Evolutionary conservation across 176 grass and related monocot species (phyloP), one percentile per base, ranked within the genome.

Genomic region (Sorghum bicolor): DNA sequence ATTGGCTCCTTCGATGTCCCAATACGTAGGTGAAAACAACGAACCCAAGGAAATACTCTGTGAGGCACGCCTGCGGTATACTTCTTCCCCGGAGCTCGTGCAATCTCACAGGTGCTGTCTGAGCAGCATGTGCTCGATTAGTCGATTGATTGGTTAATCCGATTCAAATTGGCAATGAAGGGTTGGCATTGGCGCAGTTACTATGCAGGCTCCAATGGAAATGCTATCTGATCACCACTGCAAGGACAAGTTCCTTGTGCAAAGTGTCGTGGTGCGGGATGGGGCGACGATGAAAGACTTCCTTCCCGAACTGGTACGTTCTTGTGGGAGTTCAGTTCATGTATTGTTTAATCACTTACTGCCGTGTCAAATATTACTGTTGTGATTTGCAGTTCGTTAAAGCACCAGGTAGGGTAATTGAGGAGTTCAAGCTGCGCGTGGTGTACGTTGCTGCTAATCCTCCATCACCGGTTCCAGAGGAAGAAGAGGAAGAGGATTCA

Each of bases 171-270:
- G 63, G 22, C 19, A 43, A 14, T 84, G 34, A 84, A 47, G 36
- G 66, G 34, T 2, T 68, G 33, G 44, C 19, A 20, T 85, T 60
- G 29, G 22, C 78, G 28, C 41, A 98, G 96, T 98, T 15, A 93
- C 85, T 61, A 95, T 95, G 93, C 89, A 91, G 68, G 93, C 90
- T 47, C 93, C 88, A 5, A 81, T 71, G 79, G 96, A 98, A 67
- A 64, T 82, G 39, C 85, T 86, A 39, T 33, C 72, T 30, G 93
- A 95, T 76, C 77, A 93, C n/a, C 89, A 92, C 8, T 95, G 96
- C 91, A 98, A 88, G 81, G 96, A 98, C 83, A 98, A 95, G 37
- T 98, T 98, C 89, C 89, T 98, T 17, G 85, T 98, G 44, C 96
- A 98, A 62, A 95, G 96, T 52, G 89, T 90, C 22, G 62, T 80